A percentile compares a stretch with the other conserved stretches of the same genome.
Conservation (phyloP, 1,284 basidiomycete species). For the Ustilago esculenta region DNA sequence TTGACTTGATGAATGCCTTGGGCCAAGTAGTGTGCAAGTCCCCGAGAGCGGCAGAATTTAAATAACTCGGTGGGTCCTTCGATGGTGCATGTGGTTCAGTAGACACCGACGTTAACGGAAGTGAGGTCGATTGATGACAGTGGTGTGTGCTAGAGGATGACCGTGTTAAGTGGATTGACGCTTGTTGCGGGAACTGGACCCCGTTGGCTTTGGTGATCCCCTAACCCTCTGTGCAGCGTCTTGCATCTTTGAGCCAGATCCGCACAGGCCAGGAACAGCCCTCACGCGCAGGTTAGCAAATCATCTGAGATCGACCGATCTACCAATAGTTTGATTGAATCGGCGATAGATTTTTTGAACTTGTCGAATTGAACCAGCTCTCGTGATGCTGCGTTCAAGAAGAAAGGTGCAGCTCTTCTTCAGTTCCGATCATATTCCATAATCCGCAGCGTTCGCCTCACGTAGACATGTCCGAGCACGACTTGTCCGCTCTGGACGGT, state of each 20-base stretch:
- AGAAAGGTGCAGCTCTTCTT: no score
- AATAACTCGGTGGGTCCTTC: no score
- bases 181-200: conserved; percentile 18
- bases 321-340: background rate
- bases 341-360: conserved; percentile 26
- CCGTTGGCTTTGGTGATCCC: conserved; percentile 2
- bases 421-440: background rate
- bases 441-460: background rate
- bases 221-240: background rate
- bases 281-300: no score
- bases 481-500: conserved; percentile 30
- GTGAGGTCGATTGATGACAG: no score
- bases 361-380: no score
- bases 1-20: no score
- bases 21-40: background rate
- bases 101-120: no score
- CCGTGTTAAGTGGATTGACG: conserved; percentile 1
- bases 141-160: no score
- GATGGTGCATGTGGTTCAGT: no score
- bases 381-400: no score
- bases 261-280: conserved; percentile 18
- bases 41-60: background rate
- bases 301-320: background rate
- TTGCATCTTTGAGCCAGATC: no score
- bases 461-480: conserved; percentile 23